Percentiles rank a stretch among this genome's conserved stretches.
These are phyloP conservation scores for Coemansia sp. DNA, from an alignment of 192 early-diverging fungal genomes.

Conservation along the genomic window DNA sequence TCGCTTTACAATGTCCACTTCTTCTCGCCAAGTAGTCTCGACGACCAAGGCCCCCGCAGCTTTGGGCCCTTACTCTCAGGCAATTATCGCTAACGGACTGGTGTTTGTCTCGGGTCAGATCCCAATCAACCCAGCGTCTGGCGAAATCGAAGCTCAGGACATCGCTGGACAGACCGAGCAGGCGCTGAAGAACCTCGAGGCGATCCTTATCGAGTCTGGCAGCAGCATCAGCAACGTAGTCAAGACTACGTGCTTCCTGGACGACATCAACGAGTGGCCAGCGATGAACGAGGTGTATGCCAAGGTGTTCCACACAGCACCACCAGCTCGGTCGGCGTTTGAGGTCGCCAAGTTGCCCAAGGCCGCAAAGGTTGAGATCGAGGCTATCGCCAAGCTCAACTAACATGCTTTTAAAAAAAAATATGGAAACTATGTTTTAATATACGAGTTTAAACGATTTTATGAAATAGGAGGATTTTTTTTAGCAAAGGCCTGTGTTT, in stretches of 20 bases:
- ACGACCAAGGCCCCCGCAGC: conserved; percentile 68
- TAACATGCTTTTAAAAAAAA: neutral
- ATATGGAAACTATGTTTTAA: neutral
- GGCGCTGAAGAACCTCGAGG: conserved; percentile 78
- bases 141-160: conserved; percentile 70
- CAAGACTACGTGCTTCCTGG: conserved; percentile 96
- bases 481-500: neutral
- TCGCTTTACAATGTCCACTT: conserved; percentile 20
- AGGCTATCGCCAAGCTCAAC: conserved; percentile 78
- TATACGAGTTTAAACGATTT: neutral
- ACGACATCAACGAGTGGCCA: conserved; percentile 88
- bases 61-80: conserved; percentile 79
- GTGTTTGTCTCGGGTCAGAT: conserved; percentile 82
- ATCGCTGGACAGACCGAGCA: conserved; percentile 74
- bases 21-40: conserved; percentile 53
- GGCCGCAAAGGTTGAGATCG: conserved; percentile 91
- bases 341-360: conserved; percentile 91
- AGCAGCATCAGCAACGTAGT: conserved; percentile 82
- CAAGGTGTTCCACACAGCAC: conserved; percentile 64
- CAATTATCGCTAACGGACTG: conserved; percentile 78
- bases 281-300: conserved; percentile 89
- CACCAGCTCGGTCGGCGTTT: conserved; percentile 76
- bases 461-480: neutral
- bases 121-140: conserved; percentile 71
- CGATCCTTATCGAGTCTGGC: conserved; percentile 79